Conservation (phyloP, 2,329 filamentous ascomycete genomes). For the Rosellinia necatrix region DNA sequence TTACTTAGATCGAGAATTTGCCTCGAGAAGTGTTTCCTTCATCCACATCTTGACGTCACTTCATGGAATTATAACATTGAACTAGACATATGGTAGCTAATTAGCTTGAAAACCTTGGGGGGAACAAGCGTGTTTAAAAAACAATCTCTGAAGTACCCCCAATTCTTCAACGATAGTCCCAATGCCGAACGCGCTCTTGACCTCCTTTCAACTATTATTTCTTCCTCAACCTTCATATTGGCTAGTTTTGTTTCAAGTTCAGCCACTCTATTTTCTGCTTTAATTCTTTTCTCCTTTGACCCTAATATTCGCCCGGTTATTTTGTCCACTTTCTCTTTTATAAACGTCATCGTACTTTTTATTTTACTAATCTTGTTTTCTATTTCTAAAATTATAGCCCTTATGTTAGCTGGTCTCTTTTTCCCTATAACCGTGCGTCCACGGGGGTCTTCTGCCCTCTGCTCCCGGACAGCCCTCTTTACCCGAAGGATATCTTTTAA, state of each 20-base stretch:
- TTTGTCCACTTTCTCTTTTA: background rate
- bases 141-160: no score
- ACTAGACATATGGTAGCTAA: no score
- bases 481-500: background rate
- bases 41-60: no score
- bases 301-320: background rate
- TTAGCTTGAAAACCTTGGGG: no score
- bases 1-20: no score
- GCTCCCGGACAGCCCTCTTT: background rate
- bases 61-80: no score
- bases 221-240: background rate
- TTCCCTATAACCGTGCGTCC: background rate
- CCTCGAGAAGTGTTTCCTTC: no score
- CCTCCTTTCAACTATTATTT: background rate
- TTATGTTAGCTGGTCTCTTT: background rate
- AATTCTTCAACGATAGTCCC: background rate
- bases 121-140: no score
- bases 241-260: background rate
- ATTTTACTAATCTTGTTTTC: background rate
- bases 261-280: background rate
- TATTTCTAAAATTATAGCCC: background rate
- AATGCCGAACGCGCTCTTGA: background rate
- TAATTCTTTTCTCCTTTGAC: background rate
- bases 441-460: background rate
- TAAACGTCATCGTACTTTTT: background rate